Percentiles rank a stretch among this genome's conserved stretches.
Conservation (phyloP, 139 green algal genomes). For the Bryopsis sp. region DNA sequence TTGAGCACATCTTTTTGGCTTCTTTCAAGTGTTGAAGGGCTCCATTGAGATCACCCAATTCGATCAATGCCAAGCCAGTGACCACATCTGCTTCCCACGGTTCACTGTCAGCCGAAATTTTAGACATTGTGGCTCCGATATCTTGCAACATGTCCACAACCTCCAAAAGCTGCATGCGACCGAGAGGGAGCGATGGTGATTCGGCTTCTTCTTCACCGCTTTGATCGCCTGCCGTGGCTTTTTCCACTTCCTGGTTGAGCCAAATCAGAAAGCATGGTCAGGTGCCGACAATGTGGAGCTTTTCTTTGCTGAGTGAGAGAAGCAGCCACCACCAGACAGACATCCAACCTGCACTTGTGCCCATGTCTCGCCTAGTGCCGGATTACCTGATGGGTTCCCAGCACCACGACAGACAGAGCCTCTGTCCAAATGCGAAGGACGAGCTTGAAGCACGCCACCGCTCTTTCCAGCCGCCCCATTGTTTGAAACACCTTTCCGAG, state of each 20-base stretch:
- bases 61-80: constrained; percentile 42
- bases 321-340: background rate
- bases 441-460: constrained; percentile 35
- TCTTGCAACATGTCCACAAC: constrained; percentile 69
- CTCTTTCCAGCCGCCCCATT: constrained; percentile 29
- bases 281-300: too few species aligned
- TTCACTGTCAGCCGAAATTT: constrained; percentile 23
- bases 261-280: too few species aligned
- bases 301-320: too few species aligned
- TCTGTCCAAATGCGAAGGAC: constrained; percentile 44
- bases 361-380: constrained; percentile 3
- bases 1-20: constrained; percentile 13
- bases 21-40: constrained; percentile 30
- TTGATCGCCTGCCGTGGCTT: too few species aligned
- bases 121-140: constrained; percentile 27
- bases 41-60: constrained; percentile 40
- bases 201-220: too few species aligned
- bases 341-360: background rate
- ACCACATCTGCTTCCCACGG: constrained; percentile 42
- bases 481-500: constrained; percentile 62
- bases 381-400: constrained; percentile 17
- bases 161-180: constrained; percentile 50
- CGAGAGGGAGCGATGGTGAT: constrained; percentile 52
- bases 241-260: too few species aligned
- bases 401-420: constrained; percentile 25